Conservation (phyloP, 129 eudicot genomes). For the Pittosporum tobira region DNA sequence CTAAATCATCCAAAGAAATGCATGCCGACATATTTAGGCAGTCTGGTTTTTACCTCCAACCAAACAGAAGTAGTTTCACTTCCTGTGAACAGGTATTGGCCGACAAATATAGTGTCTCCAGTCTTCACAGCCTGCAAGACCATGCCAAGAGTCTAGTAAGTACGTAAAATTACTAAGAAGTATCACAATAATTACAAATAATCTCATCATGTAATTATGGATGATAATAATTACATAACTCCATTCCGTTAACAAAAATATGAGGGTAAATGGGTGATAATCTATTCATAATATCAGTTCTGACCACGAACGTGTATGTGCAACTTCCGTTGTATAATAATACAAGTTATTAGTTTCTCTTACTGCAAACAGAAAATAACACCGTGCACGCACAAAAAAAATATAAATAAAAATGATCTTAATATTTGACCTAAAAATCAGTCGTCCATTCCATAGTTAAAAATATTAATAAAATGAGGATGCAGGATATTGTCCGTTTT, state of each 20-base stretch:
- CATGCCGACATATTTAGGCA: neutral
- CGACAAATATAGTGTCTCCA: slow-evolving; percentile 91
- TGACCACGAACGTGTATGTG: neutral
- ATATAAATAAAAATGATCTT: too few species aligned
- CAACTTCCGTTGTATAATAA: too few species aligned
- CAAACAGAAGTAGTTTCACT: slow-evolving; percentile 96
- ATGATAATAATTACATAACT: too few species aligned
- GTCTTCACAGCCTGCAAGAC: slow-evolving; percentile 71
- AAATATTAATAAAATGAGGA: neutral
- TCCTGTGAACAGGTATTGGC: slow-evolving; percentile 92
- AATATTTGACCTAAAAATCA: neutral
- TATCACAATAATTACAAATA: neutral
- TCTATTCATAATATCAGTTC: neutral
- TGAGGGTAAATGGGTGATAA: neutral
- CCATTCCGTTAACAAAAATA: neutral
- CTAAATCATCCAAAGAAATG: slow-evolving; percentile 4
- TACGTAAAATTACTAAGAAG: neutral
- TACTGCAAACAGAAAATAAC: too few species aligned
- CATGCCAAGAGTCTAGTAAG: neutral
- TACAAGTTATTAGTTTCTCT: too few species aligned
- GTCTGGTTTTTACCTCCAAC: slow-evolving; percentile 58
- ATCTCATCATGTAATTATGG: neutral
- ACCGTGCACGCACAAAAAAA: too few species aligned
- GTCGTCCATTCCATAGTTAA: neutral
- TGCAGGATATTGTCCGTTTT: neutral